Base-by-base conservation (phyloP, 1,284 basidiomycete genomes). In the Tilletia caries region DNA sequence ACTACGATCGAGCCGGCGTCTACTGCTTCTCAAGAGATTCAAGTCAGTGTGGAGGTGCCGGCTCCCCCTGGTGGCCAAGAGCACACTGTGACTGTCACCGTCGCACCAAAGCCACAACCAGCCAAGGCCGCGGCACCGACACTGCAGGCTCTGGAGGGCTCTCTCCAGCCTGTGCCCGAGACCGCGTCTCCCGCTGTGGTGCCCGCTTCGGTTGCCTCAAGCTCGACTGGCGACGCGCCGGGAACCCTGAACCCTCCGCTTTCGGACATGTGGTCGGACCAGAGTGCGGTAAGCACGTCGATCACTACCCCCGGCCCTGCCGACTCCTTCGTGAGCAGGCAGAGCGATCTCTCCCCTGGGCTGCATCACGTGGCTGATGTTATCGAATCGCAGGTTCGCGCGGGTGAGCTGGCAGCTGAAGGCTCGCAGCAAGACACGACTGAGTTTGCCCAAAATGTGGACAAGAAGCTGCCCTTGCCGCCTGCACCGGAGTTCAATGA, bases 381-480 rank as follows among this genome's bases (percentile, higher is more conserved):
- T 34, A 62, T 62, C 58, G 58, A 62, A 33, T 33, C 29, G 29
- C 29, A 62, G 58, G 66, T 43, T 13, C 29, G 66, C 8, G 66
- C 50, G 37, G 15, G 44, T 12, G 23, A 32, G 25, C 6, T 29
- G 29, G 34, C 66, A 23, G 15, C 29, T 15, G 4, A 20, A 23
- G n/a, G 20, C 32, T 10, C 18, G 33, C 18, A 27, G 20, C 15
- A 37, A 15, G 18, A n/a, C 27, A 1, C 29, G 6, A 13, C 33
- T 27, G 58, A 29, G 5, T 20, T 50, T n/a, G 32, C 27, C 32
- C 20, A 37, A 12, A 13, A 13, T 25, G 20, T 15, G 20, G 68
- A 74, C 23, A 78, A 76, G 68, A 71, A 65, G 67, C 68, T 79
- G 34, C 75, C 77, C 1, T 68, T 79, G 70, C 78, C 78, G 25